Evolutionary conservation across 139 green algal genomes (phyloP).

Genomic region (Coccomyxa sp.): DNA sequence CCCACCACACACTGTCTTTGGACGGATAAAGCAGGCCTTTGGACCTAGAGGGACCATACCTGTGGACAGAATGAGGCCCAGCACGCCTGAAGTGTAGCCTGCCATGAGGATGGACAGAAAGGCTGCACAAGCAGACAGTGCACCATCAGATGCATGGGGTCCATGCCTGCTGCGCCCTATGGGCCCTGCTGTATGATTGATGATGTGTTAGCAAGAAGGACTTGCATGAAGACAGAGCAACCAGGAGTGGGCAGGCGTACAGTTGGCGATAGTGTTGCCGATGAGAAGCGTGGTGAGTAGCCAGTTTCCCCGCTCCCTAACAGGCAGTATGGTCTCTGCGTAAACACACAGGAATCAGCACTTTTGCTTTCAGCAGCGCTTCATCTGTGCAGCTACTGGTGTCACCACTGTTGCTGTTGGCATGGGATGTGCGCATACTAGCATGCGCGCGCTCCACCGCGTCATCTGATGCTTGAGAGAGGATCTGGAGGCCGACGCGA

Average conservation of each 20-base stretch:
- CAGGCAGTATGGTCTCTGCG: conserved; percentile 13
- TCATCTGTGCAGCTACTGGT: too few relatives aligned
- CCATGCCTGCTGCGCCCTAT: too few relatives aligned
- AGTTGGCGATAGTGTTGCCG: conserved; percentile 55
- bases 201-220: too few relatives aligned
- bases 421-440: background rate
- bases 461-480: conserved; percentile 10
- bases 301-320: conserved; percentile 53
- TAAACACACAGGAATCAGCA: background rate
- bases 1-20: too few relatives aligned
- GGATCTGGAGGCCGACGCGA: conserved; percentile 17
- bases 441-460: conserved; percentile 14
- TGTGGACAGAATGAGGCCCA: conserved; percentile 2
- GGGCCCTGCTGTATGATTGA: too few relatives aligned
- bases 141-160: background rate
- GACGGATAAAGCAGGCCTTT: too few relatives aligned
- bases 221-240: background rate
- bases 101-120: conserved; percentile 47
- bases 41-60: too few relatives aligned
- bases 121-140: background rate
- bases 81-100: conserved; percentile 19
- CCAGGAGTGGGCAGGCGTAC: background rate
- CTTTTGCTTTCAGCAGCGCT: background rate
- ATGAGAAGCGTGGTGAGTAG: conserved; percentile 63
- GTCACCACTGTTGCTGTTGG: too few relatives aligned